Evolutionary conservation across 2,329 filamentous ascomycete species (phyloP).

Genomic region (Fusarium succisae): DNA sequence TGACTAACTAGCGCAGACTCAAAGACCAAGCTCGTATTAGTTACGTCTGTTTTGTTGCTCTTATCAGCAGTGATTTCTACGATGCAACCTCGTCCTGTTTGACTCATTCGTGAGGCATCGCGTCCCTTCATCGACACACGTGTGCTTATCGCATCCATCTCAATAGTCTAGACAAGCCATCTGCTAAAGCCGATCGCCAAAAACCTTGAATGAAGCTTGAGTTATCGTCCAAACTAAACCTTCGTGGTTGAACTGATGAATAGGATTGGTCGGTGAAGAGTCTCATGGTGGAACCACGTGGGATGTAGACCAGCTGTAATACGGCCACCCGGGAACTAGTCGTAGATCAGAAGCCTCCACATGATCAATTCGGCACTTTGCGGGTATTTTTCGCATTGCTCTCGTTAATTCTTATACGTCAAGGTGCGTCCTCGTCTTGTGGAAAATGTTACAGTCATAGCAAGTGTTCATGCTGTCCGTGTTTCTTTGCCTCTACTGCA

Average conservation of each 20-base stretch:
- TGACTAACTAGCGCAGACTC: not conserved
- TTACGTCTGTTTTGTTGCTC: not conserved
- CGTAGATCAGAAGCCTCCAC: slow-evolving; percentile 3
- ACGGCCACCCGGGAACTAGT: slow-evolving; percentile 18
- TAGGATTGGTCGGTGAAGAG: slow-evolving; percentile 26
- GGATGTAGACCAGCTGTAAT: slow-evolving; percentile 27
- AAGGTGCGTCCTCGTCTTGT: not conserved
- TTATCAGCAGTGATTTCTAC: not conserved
- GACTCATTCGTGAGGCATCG: not conserved
- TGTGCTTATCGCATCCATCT: not conserved
- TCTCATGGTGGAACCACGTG: slow-evolving; percentile 35
- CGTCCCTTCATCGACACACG: slow-evolving; percentile 7
- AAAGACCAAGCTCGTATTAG: not conserved
- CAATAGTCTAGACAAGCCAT: not conserved
- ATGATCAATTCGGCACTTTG: slow-evolving; percentile 29
- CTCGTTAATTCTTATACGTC: not conserved
- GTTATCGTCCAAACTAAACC: not conserved
- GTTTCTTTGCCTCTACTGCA: not conserved
- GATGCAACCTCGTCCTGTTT: not conserved
- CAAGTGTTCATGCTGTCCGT: not conserved
- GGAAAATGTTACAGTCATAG: not conserved
- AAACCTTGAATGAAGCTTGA: not conserved
- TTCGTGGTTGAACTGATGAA: slow-evolving; percentile 27
- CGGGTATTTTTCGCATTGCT: not conserved
- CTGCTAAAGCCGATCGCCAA: not conserved